Evolutionary conservation across 257 asterid species (phyloP), one percentile per base, ranked within the genome.

Genomic region (Solanum pinnatisectum): DNA sequence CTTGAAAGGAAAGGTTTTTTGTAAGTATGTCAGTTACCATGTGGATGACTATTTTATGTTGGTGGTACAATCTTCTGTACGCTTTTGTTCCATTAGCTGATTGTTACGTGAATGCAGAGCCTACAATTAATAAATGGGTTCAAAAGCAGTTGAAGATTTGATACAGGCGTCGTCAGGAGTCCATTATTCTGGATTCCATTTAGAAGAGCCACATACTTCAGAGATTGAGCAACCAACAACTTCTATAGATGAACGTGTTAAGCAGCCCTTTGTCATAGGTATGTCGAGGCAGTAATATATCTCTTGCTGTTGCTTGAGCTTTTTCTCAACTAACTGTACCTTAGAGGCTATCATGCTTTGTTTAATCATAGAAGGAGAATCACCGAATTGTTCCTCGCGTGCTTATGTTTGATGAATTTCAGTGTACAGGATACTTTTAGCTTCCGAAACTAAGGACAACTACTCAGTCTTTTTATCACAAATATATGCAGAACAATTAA

Each of bases 231-330:
- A 89, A 67, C 91, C 94, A 84, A 89, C 97, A 59, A 91, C 94
- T 27, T 92, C 95, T 84, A 56, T 91, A 16, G 79, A 92, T 5
- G 96, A 91, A 85, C 93, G 92, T 90, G 85, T 93, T 92, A 96
- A 91, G 92, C 98, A 96, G 56, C 99, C 99, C 30, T 97, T 97
- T 90, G 94, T 97, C 77, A 97, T 97, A 87, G 99, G 99, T 97
- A 93, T 81, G 91, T 79, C 67, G 65, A 73, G 56, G 68, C 85
- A 84, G 84, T 72, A 2, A 20, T 72, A 79, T 44, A 16, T 27
- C 40, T 30, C 16, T 16, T 79, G 27, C 67, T 79, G 85, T 79
- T 44, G 27, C 67, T 79, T 44, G 85, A 79, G 27, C 40, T 27
- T 44, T 44, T 27, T 44, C 67, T 27, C 39, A 44, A 46, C 39